phyloP scores from a whole-genome alignment of 2,329 filamentous ascomycete species.

The Paradendryphiella salina region DNA sequence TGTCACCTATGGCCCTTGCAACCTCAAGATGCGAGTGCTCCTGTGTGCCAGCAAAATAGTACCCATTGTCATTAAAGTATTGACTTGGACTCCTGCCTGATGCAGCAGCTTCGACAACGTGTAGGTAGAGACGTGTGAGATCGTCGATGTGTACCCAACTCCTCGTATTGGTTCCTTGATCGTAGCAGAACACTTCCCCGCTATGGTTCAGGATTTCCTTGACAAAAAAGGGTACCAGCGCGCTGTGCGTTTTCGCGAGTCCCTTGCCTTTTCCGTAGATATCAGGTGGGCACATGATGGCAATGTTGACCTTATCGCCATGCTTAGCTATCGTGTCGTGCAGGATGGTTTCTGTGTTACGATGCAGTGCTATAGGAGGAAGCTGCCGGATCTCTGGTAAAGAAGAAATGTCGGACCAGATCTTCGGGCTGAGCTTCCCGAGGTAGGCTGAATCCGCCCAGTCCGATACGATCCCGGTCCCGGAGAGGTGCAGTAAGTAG shows the following conservation, averaged over 20 bases:
- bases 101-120: conserved; percentile 59
- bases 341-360: conserved; percentile 70
- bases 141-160: conserved; percentile 63
- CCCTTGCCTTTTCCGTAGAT: conserved; percentile 65
- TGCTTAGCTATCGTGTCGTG: conserved; percentile 50
- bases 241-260: conserved; percentile 51
- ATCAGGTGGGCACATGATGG: conserved; percentile 65
- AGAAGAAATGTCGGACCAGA: conserved; percentile 61
- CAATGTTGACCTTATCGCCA: conserved; percentile 47
- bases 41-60: conserved; percentile 53
- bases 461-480: conserved; percentile 58
- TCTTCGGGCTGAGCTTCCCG: conserved; percentile 39
- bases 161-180: conserved; percentile 59
- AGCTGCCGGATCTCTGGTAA: conserved; percentile 58
- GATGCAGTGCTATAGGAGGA: conserved; percentile 62
- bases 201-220: conserved; percentile 44
- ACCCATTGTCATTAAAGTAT: conserved; percentile 60
- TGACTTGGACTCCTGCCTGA: conserved; percentile 36
- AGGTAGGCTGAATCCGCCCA: conserved; percentile 43
- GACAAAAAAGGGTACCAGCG: conserved; percentile 49
- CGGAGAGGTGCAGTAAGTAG: conserved; percentile 58
- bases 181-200: conserved; percentile 57
- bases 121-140: conserved; percentile 57
- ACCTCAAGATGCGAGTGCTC: conserved; percentile 38
- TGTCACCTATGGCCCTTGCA: conserved; percentile 26